These are phyloP conservation scores for Thalassiosira pacifica DNA, from an alignment of 352 stramenopile species.

Conservation along the genomic window DNA sequence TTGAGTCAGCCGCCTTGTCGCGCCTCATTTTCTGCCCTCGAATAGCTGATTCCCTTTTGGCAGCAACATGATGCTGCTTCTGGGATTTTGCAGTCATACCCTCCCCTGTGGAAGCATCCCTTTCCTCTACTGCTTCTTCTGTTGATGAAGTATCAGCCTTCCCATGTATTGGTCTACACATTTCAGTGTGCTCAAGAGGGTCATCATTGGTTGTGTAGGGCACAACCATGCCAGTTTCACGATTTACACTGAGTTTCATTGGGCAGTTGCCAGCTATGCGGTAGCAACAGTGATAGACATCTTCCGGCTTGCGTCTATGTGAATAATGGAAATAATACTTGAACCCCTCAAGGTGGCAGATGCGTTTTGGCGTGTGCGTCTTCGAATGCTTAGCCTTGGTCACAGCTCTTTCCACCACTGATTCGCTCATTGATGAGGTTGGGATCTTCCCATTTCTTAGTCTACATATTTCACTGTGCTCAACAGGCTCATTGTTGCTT, in stretches of 20 bases:
- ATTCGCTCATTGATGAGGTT: neutral
- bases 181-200: too few relatives aligned
- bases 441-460: neutral
- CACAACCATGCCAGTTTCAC: neutral
- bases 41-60: neutral
- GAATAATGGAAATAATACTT: neutral
- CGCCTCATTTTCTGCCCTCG: neutral
- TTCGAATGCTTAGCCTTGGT: neutral
- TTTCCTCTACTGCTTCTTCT: too few relatives aligned
- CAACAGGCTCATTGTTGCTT: neutral
- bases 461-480: neutral
- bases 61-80: neutral
- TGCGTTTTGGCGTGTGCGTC: neutral
- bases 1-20: neutral
- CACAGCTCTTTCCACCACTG: neutral
- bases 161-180: neutral
- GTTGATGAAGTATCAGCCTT: too few relatives aligned
- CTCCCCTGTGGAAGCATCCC: too few relatives aligned
- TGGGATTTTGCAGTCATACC: too few relatives aligned
- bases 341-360: constrained; percentile 1
- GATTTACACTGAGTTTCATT: neutral
- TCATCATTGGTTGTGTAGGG: neutral
- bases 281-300: constrained; percentile 1
- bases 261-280: neutral
- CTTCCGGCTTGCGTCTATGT: neutral